Conservation (phyloP, 2,329 filamentous ascomycete genomes). For the Trichoderma breve region DNA sequence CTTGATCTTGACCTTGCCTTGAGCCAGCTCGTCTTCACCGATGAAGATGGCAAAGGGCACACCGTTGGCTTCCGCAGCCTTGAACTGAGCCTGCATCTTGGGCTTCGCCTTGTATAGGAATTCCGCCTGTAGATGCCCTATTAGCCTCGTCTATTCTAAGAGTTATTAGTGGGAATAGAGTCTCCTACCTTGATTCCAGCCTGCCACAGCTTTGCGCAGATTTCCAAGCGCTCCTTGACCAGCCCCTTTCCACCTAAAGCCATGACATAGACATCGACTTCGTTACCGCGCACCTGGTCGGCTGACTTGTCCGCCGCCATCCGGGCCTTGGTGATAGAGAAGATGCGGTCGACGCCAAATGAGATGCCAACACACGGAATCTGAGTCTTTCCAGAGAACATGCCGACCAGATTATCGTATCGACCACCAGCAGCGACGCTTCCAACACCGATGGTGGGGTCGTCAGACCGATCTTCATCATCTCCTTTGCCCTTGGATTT, state of each 20-base stretch:
- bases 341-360: conserved; percentile 94
- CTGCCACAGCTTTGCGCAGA: conserved; percentile 76
- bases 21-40: conserved; percentile 82
- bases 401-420: conserved; percentile 90
- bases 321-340: conserved; percentile 81
- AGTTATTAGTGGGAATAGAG: not conserved
- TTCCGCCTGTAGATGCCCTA: conserved; percentile 59
- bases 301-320: conserved; percentile 63
- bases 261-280: conserved; percentile 93
- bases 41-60: conserved; percentile 87
- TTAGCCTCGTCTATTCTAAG: conserved; percentile 20
- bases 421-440: conserved; percentile 86
- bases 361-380: conserved; percentile 70
- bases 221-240: conserved; percentile 77
- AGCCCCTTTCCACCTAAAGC: conserved; percentile 86
- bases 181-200: conserved; percentile 74
- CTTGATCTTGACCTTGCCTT: conserved; percentile 86
- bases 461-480: conserved; percentile 67
- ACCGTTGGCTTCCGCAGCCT: conserved; percentile 75
- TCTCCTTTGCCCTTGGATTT: conserved; percentile 54
- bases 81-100: conserved; percentile 86
- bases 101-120: conserved; percentile 89
- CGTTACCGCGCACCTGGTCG: conserved; percentile 62
- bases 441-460: conserved; percentile 79
- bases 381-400: conserved; percentile 82